Evolutionary conservation across 2,329 filamentous ascomycete species (phyloP), one percentile per base, ranked within the genome.

Genomic region (Diplodia mutila): DNA sequence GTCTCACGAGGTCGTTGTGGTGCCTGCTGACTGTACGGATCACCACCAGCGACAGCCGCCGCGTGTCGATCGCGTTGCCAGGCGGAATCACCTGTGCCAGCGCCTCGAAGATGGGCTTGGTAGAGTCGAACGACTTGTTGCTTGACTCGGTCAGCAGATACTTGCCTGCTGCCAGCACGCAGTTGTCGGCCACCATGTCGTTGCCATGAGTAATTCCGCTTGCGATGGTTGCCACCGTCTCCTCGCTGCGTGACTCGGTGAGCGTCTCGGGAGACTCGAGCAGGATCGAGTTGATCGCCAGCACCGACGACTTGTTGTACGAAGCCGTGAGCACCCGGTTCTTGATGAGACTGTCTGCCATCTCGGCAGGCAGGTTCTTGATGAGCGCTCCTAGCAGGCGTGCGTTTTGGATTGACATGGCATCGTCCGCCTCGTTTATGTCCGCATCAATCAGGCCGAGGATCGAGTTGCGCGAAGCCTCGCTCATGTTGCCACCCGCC

Each of bases 401-500:
- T 32, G 95, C 93, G 74, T 97, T 93, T 8, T 94, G 97, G 66
- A 97, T 92, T 14, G 90, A 90, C 87, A 96, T 94, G 18, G 87
- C 77, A 75, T 88, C 87, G 75, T 93, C 92, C 54, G 85, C 85
- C 71, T 92, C 91, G 69, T 92, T 91, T 3, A 86, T 82, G 69
- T 97, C 93, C 72, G 89, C 89, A 77, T 98, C 95, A 74, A 99
- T 97, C 59, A 99, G 84, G 52, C 88, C 87, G 59, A 99, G 83
- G 29, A 99, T 93, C n/a, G 94, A 89, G 69, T 89, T 87, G 66
- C 94, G 89, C 57, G 94, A 97, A 25, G 89, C 83, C 74, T 98
- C 95, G 73, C 92, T 94, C 95, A 99, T 99, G 80, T 94, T 97
- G 68, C 86, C 85, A 66, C 95, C 95, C 21, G 94, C 94, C 80